Conservation (phyloP, 1,284 basidiomycete species). For the Thecaphora thlaspeos region DNA sequence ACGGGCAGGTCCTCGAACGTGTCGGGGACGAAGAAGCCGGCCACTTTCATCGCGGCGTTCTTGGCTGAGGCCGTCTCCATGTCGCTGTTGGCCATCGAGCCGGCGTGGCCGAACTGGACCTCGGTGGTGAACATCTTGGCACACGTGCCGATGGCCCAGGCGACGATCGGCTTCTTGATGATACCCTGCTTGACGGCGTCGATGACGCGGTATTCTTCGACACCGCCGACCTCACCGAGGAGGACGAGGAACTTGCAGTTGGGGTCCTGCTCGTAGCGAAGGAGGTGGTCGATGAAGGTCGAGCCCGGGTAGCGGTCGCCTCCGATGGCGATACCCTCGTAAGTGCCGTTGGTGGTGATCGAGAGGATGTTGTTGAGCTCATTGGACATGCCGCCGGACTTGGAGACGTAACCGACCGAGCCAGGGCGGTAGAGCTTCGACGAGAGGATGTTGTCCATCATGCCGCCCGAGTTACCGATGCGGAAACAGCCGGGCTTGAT, state of each 20-base stretch:
- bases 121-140: slow-evolving; percentile 99
- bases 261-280: slow-evolving; percentile 94
- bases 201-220: slow-evolving; percentile 98
- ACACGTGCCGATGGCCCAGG: slow-evolving; percentile 99
- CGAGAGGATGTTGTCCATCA: slow-evolving; percentile 99
- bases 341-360: slow-evolving; percentile 94
- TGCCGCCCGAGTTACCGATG: slow-evolving; percentile 98
- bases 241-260: slow-evolving; percentile 98
- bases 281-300: slow-evolving; percentile 97
- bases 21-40: slow-evolving; percentile 93
- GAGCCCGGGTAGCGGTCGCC: slow-evolving; percentile 98
- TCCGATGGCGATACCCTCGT: slow-evolving; percentile 99
- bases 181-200: slow-evolving; percentile 89
- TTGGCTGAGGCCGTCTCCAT: slow-evolving; percentile 96
- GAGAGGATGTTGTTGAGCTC: slow-evolving; percentile 99
- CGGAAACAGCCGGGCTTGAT: slow-evolving; percentile 99
- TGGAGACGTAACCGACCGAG: slow-evolving; percentile 97
- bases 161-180: slow-evolving; percentile 98
- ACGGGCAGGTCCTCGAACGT: slow-evolving; percentile 94
- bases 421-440: slow-evolving; percentile 98
- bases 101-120: slow-evolving; percentile 98
- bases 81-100: slow-evolving; percentile 96
- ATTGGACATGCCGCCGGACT: slow-evolving; percentile 99
- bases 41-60: slow-evolving; percentile 90
- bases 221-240: slow-evolving; percentile 96